These are phyloP conservation scores for Cystoderma amianthinum DNA, from an alignment of 768 basidiomycete genomes.

Conservation along the genomic window DNA sequence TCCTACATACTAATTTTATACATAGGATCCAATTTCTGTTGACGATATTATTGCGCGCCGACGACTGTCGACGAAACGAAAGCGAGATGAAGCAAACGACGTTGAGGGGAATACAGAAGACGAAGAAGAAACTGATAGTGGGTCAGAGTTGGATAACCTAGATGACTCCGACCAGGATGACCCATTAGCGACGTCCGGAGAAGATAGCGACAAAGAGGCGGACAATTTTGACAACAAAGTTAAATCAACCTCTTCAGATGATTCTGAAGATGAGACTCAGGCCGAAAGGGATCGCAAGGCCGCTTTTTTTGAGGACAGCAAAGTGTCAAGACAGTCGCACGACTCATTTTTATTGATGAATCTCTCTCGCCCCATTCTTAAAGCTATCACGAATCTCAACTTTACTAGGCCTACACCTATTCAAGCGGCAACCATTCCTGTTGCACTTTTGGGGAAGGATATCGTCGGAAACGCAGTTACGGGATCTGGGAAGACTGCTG, in stretches of 20 bases:
- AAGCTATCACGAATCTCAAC: constrained; percentile 77
- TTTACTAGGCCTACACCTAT: constrained; percentile 91
- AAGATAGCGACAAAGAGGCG: constrained; percentile 21
- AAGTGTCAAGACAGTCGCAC: constrained; percentile 43
- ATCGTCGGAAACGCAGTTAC: constrained; percentile 95
- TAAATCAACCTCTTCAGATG: constrained; percentile 18
- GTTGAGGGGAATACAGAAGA: constrained; percentile 23
- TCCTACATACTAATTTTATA: not conserved
- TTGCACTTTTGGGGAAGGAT: constrained; percentile 91
- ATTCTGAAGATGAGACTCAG: constrained; percentile 49
- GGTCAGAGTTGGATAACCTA: constrained; percentile 15
- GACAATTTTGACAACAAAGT: constrained; percentile 23
- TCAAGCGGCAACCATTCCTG: constrained; percentile 89
- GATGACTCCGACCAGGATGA: constrained; percentile 24
- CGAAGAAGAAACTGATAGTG: constrained; percentile 19
- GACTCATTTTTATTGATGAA: constrained; percentile 90
- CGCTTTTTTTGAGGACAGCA: constrained; percentile 77
- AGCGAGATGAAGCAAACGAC: constrained; percentile 38
- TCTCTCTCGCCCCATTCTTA: constrained; percentile 89
- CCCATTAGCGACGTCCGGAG: constrained; percentile 23
- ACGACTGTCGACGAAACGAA: constrained; percentile 56
- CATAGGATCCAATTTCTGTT: constrained; percentile 73
- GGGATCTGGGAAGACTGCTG: constrained; percentile 97
- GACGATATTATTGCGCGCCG: constrained; percentile 87
- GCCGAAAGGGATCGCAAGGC: constrained; percentile 74